These are phyloP conservation scores for Senecio squalidus DNA, from an alignment of 140 eudicot genomes.

Conservation along the genomic window DNA sequence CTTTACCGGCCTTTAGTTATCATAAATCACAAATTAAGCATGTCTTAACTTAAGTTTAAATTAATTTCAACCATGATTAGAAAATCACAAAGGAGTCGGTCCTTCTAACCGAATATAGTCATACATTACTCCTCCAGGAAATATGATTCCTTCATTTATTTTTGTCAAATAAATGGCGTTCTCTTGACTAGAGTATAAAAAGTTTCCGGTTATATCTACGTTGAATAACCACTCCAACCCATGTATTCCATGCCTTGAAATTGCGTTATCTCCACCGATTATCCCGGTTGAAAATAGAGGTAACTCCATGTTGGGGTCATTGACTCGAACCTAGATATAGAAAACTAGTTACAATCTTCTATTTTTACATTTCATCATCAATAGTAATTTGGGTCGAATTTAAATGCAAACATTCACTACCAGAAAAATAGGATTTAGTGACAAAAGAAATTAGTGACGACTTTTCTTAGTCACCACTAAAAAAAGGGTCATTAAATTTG, in stretches of 20 bases:
- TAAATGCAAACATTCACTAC: too few species aligned
- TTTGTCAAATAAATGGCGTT: slow-evolving; percentile 35
- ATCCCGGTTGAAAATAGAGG: slow-evolving; percentile 36
- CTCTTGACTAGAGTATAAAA: background rate
- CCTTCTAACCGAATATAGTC: slow-evolving; percentile 66
- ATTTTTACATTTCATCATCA: too few species aligned
- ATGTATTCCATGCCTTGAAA: slow-evolving; percentile 63
- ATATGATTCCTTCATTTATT: slow-evolving; percentile 20
- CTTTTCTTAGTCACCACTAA: too few species aligned
- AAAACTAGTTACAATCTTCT: background rate
- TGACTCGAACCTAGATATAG: slow-evolving; percentile 34
- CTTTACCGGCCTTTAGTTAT: too few species aligned
- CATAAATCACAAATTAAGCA: too few species aligned
- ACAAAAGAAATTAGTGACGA: too few species aligned
- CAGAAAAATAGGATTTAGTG: too few species aligned
- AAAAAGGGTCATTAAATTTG: too few species aligned
- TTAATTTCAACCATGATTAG: background rate
- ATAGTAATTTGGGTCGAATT: too few species aligned
- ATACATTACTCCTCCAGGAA: slow-evolving; percentile 44
- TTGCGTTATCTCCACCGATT: slow-evolving; percentile 50
- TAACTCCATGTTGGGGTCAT: slow-evolving; percentile 9
- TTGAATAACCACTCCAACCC: slow-evolving; percentile 40
- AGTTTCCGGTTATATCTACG: slow-evolving; percentile 20
- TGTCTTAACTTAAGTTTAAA: too few species aligned
- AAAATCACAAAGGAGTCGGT: slow-evolving; percentile 11